These are phyloP conservation scores for Monilinia laxa DNA, from an alignment of 2,329 filamentous ascomycete species.

Conservation along the genomic window DNA sequence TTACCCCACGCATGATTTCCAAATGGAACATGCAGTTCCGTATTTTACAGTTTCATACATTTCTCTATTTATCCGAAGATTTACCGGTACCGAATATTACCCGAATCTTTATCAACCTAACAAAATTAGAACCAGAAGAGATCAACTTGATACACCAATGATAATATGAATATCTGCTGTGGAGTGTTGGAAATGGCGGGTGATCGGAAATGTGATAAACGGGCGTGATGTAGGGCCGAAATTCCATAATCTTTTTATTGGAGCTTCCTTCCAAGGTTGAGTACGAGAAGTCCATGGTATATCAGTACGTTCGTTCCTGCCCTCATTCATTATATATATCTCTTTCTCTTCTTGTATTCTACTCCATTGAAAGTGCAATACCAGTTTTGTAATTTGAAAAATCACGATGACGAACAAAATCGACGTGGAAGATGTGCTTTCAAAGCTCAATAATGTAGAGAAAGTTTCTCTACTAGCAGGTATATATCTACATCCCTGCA, in stretches of 20 bases:
- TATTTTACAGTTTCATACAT: background rate
- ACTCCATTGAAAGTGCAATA: background rate
- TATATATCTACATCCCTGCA: slow-evolving; percentile 28
- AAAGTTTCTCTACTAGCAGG: slow-evolving; percentile 55
- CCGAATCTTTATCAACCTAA: background rate
- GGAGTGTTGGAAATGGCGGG: background rate
- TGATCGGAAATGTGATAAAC: background rate
- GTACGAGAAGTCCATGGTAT: background rate
- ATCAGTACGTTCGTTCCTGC: background rate
- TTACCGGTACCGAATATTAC: slow-evolving; percentile 3
- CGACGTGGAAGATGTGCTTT: slow-evolving; percentile 54
- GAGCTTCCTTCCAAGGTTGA: background rate
- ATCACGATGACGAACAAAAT: slow-evolving; percentile 37
- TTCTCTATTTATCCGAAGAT: background rate
- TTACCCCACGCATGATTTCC: background rate
- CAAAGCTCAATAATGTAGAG: slow-evolving; percentile 53
- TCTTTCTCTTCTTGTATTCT: background rate
- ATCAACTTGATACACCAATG: background rate
- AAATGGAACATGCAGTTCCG: slow-evolving; percentile 6
- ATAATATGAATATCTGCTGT: background rate
- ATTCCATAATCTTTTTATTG: background rate
- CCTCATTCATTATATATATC: background rate
- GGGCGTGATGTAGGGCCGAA: background rate
- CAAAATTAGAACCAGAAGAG: background rate
- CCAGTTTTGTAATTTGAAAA: background rate